Conservation (phyloP, 2,329 filamentous ascomycete species). For the Aschersonia sp. region DNA sequence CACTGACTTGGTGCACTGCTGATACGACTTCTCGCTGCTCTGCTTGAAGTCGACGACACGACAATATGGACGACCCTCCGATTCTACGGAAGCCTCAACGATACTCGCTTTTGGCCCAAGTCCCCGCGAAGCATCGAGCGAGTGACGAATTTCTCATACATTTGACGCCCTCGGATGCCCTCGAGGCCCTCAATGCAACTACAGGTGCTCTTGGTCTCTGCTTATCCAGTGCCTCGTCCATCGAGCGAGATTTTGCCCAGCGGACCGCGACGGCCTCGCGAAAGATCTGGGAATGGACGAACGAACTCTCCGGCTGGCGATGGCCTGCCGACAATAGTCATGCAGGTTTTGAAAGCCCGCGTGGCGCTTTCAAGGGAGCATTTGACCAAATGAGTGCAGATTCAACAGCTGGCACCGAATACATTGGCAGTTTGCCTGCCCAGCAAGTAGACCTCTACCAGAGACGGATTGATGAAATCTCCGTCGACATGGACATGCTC, state of each 20-base stretch:
- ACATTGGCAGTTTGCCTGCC: constrained; percentile 57
- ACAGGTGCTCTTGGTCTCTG: constrained; percentile 39
- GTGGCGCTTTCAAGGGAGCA: constrained; percentile 23
- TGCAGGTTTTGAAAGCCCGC: constrained; percentile 38
- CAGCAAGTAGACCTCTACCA: constrained; percentile 55
- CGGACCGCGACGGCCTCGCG: constrained; percentile 56
- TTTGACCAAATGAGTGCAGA: constrained; percentile 12
- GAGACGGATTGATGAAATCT: constrained; percentile 59
- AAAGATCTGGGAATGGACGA: constrained; percentile 58
- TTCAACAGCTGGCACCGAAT: constrained; percentile 20
- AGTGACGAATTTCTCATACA: constrained; percentile 46
- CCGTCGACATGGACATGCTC: constrained; percentile 50
- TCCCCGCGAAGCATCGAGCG: constrained; percentile 30
- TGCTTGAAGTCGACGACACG: background rate
- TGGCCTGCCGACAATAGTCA: constrained; percentile 37
- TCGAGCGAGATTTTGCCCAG: constrained; percentile 58
- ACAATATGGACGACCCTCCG: constrained; percentile 19
- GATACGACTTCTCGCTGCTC: too few relatives aligned
- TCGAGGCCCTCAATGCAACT: constrained; percentile 43
- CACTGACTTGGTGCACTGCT: background rate
- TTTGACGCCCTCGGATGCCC: constrained; percentile 44
- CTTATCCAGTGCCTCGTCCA: constrained; percentile 45
- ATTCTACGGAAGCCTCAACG: constrained; percentile 18
- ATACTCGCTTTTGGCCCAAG: constrained; percentile 17
- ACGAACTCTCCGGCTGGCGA: constrained; percentile 50